A percentile compares a stretch with the other conserved stretches of the same genome.
Conservation (phyloP, 371 early-diverging fungal genomes). For the Rhizopus arrhizus region DNA sequence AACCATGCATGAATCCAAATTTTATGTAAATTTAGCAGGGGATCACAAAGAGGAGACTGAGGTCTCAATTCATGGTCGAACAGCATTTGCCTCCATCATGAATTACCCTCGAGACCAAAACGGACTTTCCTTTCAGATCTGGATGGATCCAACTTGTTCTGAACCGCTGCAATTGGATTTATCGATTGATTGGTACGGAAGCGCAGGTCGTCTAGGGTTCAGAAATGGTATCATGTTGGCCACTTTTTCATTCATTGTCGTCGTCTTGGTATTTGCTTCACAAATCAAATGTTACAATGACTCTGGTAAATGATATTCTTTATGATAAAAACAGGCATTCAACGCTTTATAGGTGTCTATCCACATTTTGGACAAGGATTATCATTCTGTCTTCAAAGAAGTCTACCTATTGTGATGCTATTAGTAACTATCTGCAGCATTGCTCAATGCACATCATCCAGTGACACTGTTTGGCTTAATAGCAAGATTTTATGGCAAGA, state of each 20-base stretch:
- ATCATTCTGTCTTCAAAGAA: conserved; percentile 40
- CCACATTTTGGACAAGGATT: conserved; percentile 55
- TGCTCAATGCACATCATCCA: conserved; percentile 33
- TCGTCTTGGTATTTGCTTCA: conserved; percentile 57
- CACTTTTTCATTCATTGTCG: conserved; percentile 68
- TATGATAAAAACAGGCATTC: no score
- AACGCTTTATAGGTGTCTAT: conserved; percentile 15
- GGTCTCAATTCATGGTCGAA: conserved; percentile 73
- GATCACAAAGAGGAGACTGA: conserved; percentile 41
- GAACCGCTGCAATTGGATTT: conserved; percentile 58
- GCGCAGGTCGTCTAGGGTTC: conserved; percentile 71
- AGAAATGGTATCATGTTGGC: conserved; percentile 74
- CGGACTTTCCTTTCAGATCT: conserved; percentile 69
- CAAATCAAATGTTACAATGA: conserved; percentile 69
- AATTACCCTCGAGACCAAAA: conserved; percentile 29
- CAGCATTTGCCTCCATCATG: conserved; percentile 58
- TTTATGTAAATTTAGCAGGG: conserved; percentile 54
- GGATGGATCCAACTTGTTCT: conserved; percentile 67
- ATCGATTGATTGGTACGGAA: conserved; percentile 73
- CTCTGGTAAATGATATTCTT: conserved; percentile 29
- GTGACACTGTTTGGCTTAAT: conserved; percentile 33
- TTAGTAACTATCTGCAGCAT: conserved; percentile 37
- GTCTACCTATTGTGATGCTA: conserved; percentile 37
- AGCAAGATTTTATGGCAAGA: conserved; percentile 40
- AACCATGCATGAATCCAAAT: conserved; percentile 73